Percentiles rank a stretch among this genome's conserved stretches.
Conservation (phyloP, 179 eudicot species). For the Beta macrorhiza region DNA sequence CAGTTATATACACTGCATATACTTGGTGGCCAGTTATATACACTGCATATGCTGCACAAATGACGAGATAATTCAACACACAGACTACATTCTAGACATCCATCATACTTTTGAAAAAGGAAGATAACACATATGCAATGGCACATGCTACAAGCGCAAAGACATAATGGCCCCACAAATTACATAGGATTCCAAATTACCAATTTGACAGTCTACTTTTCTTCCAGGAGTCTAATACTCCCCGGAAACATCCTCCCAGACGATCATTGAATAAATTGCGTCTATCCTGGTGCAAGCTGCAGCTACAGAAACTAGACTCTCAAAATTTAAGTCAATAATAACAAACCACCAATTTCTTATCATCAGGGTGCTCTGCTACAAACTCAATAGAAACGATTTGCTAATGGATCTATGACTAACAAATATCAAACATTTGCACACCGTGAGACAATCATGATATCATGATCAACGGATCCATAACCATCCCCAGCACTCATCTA, state of each 20-base stretch:
- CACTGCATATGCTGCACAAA: not conserved
- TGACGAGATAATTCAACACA: not conserved
- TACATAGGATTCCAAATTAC: not conserved
- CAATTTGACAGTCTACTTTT: not conserved
- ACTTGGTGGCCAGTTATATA: not conserved
- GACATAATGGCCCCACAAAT: not conserved
- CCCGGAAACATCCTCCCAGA: not conserved
- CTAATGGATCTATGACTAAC: not conserved
- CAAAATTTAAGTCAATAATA: not conserved
- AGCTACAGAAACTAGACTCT: not conserved
- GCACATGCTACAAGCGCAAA: not conserved
- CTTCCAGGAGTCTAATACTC: not conserved
- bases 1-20: not conserved
- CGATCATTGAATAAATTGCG: too few species aligned
- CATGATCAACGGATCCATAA: not conserved
- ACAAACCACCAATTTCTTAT: not conserved
- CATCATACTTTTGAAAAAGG: not conserved
- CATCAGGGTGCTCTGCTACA: too few species aligned
- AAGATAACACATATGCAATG: not conserved
- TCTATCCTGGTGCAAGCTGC: not conserved
- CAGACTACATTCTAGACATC: not conserved
- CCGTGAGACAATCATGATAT: not conserved
- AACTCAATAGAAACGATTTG: not conserved
- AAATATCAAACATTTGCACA: not conserved
- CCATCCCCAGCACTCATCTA: not conserved